phyloP scores from a whole-genome alignment of 2,329 filamentous ascomycete genomes.

The Nannizziopsis barbatae region DNA sequence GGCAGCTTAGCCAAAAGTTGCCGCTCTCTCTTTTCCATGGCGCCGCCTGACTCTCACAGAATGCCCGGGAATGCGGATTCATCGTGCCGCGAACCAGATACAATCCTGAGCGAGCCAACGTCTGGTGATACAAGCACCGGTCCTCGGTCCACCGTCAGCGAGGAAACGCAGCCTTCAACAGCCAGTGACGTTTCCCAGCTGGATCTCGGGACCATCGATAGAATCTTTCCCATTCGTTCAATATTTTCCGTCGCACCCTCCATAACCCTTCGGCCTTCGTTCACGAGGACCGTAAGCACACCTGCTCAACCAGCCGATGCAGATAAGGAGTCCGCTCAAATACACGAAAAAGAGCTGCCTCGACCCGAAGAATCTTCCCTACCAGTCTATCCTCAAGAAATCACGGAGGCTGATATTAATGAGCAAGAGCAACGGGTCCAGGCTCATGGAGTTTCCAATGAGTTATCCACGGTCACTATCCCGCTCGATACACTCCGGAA shows the following conservation, averaged over 20 bases:
- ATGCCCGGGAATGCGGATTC: neutral
- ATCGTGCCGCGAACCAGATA: neutral
- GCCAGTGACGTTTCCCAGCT: neutral
- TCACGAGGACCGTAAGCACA: neutral
- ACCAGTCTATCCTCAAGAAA: neutral
- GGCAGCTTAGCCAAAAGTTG: no score
- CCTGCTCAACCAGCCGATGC: neutral
- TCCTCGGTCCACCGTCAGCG: neutral
- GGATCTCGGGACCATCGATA: neutral
- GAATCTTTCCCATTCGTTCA: constrained; percentile 6
- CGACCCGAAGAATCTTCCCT: neutral
- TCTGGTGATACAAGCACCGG: neutral
- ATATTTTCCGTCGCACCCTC: neutral
- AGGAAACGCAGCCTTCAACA: neutral
- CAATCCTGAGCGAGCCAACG: neutral
- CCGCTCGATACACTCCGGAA: neutral
- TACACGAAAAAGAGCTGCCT: neutral
- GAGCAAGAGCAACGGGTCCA: no score
- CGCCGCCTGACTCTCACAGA: neutral
- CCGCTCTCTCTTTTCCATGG: neutral
- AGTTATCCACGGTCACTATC: no score
- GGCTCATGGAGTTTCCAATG: no score
- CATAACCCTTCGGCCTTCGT: neutral
- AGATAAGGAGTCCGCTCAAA: neutral
- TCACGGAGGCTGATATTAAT: no score